These are phyloP conservation scores for Biancaea sappan DNA, from an alignment of 306 rosid species.

Conservation along the genomic window DNA sequence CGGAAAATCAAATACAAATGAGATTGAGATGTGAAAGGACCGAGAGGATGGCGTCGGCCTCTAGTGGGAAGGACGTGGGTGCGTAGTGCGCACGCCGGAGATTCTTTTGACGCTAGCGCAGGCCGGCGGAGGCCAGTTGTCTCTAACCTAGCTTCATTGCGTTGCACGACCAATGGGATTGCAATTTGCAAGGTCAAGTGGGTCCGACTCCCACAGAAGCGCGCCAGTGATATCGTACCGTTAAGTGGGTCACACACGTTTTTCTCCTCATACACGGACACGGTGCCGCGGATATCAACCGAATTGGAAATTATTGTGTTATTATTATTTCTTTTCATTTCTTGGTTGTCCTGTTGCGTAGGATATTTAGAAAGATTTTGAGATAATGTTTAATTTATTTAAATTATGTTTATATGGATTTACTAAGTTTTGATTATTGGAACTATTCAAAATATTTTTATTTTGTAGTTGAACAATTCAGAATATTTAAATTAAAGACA, in stretches of 20 bases:
- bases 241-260: background rate
- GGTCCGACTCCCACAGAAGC: background rate
- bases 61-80: background rate
- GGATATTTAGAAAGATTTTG: no score
- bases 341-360: no score
- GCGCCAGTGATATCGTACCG: background rate
- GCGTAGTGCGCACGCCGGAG: slow-evolving; percentile 14
- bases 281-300: background rate
- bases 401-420: no score
- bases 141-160: background rate
- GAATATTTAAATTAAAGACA: no score
- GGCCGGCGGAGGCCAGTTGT: background rate
- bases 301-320: background rate
- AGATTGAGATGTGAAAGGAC: background rate
- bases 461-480: no score
- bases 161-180: background rate
- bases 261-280: no score
- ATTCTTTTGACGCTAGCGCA: background rate
- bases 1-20: background rate
- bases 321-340: no score
- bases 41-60: background rate
- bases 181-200: background rate
- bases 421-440: no score
- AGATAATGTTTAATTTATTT: no score
- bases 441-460: no score